phyloP scores from a whole-genome alignment of 306 rosid genomes.

The Carpinus fangiana region DNA sequence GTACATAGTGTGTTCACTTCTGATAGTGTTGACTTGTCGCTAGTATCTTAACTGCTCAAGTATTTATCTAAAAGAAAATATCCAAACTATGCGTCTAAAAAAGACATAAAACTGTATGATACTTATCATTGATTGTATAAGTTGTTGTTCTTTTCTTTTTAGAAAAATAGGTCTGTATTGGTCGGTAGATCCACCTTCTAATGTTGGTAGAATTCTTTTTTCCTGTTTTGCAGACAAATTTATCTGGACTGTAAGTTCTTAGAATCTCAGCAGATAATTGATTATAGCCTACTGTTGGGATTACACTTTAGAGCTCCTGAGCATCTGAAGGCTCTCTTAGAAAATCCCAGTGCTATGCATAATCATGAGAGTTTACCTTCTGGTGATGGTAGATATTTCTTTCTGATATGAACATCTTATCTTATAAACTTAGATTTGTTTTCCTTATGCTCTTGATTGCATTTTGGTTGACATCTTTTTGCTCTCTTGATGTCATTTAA shows the following conservation, averaged over 20 bases:
- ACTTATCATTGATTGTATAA: background rate
- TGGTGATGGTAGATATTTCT: constrained; percentile 45
- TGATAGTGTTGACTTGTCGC: constrained; percentile 17
- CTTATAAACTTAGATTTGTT: background rate
- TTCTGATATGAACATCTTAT: constrained; percentile 1
- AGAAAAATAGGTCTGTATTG: background rate
- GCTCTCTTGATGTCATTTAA: background rate
- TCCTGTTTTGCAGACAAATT: constrained; percentile 68
- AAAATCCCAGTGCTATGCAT: constrained; percentile 42
- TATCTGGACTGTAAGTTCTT: constrained; percentile 77
- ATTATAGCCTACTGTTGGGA: constrained; percentile 95
- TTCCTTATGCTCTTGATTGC: constrained; percentile 2
- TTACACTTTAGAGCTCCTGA: constrained; percentile 95
- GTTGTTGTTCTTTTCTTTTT: background rate
- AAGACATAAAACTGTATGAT: background rate
- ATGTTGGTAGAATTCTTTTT: constrained; percentile 15
- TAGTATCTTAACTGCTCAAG: background rate
- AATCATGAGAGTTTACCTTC: constrained; percentile 35
- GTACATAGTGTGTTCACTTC: background rate
- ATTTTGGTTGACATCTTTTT: background rate
- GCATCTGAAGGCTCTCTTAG: constrained; percentile 64
- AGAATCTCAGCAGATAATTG: constrained; percentile 86
- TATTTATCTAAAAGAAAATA: constrained; percentile 1
- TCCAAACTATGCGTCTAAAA: background rate
- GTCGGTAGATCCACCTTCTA: constrained; percentile 3